Base-by-base conservation (phyloP, 148 eudicot genomes). In the Hydrangea macrophylla region DNA sequence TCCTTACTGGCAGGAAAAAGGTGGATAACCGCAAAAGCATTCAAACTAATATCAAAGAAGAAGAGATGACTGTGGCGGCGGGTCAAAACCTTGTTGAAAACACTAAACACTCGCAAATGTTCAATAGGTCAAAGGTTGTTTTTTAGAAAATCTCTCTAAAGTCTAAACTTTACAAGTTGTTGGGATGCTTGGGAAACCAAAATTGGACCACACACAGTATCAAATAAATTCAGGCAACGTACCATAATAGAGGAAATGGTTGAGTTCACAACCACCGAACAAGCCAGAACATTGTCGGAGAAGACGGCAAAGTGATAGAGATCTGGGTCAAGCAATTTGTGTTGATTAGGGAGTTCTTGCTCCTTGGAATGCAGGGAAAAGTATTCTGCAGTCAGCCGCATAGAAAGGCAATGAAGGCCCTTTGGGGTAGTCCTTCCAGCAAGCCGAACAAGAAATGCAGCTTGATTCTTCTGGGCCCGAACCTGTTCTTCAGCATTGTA, bases 321-420 rank as follows among this genome's bases (percentile, higher is more conserved):
- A 70, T 79, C 67, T 55, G 82, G 85, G 78, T 84, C 72, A 48
- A 73, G 57, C 56, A 85, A 65, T 48, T 83, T 84, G 65, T 84
- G 79, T 67, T 85, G 85, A 75, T 80, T 75, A 42, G 86, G 86
- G 57, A 89, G 75, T 70, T 60, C 74, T 40, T 79, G 77, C 55
- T 89, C 75, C 74, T 84, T 83, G 61, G 87, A 79, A 67, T 63
- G 73, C 68, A 91, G 67, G 53, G 83, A 69, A 73, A 95, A 95
- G 76, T 82, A 95, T 42, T 89, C 91, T 6, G 88, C 67, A 58
- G 97, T 91, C 69, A 95, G 76, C 73, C 85, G 82, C 99, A 95
- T 95, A 60, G 99, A 95, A 67, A 95, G 96, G 80, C 99, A 95
- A 75, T 95, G 99, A 68, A 88, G 90, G 74, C 96, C 93, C 78